Percentiles rank a stretch among this genome's conserved stretches.
These are phyloP conservation scores for Pythium volutum DNA, from an alignment of 352 stramenopile species.

Conservation along the genomic window DNA sequence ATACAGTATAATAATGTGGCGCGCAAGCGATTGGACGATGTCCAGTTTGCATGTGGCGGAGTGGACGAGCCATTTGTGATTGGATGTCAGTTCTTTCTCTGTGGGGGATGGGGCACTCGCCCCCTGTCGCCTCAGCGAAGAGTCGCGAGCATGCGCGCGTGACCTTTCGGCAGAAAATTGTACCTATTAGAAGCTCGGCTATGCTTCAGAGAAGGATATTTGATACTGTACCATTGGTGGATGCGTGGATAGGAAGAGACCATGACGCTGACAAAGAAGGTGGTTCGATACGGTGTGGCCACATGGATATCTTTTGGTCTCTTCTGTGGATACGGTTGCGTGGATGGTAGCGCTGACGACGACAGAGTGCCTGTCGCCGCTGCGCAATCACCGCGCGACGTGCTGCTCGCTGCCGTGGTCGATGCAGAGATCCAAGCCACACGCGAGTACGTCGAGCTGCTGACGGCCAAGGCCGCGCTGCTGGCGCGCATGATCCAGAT, in stretches of 20 bases:
- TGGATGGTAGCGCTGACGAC: not conserved
- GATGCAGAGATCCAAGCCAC: slow-evolving; percentile 22
- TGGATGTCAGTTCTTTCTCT: not conserved
- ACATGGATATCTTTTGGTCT: not conserved
- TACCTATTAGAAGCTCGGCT: no score
- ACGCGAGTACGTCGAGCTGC: not conserved
- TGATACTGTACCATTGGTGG: no score
- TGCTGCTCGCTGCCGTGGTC: slow-evolving; percentile 1
- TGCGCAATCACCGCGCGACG: not conserved
- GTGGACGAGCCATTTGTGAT: not conserved
- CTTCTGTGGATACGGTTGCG: not conserved
- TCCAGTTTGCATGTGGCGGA: no score
- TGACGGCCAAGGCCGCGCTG: slow-evolving; percentile 7
- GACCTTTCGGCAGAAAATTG: slow-evolving; percentile 4
- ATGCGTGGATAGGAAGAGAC: not conserved
- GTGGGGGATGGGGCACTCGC: not conserved
- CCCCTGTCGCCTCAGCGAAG: no score
- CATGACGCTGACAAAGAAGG: not conserved
- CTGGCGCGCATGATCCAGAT: slow-evolving; percentile 10
- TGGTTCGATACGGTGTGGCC: not conserved
- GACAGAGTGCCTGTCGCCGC: not conserved
- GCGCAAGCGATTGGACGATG: not conserved
- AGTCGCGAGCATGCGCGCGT: not conserved
- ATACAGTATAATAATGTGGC: not conserved
- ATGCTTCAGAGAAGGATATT: not conserved